Conservation (phyloP, 176 grass and related monocot species). For the Poa annua region DNA sequence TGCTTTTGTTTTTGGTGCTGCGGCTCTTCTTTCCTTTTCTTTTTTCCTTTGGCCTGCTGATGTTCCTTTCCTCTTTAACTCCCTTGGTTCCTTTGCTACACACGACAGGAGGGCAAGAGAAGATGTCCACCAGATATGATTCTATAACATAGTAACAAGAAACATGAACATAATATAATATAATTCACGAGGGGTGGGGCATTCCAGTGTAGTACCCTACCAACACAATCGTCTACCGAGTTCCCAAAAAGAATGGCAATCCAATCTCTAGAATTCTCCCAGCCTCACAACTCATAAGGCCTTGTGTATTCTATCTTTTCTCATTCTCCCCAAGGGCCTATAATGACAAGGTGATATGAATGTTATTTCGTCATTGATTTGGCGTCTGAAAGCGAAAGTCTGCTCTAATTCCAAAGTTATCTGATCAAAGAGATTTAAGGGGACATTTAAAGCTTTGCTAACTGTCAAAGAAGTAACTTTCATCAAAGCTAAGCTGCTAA, state of each 20-base stretch:
- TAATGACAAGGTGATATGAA: not conserved
- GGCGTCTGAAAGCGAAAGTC: slow-evolving; percentile 19
- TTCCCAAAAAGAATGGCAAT: not conserved
- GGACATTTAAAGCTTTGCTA: not conserved
- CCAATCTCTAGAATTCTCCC: not conserved
- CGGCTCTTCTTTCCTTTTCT: slow-evolving; percentile 50
- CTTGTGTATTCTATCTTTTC: slow-evolving; percentile 9
- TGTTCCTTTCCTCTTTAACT: slow-evolving; percentile 49
- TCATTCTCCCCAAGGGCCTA: slow-evolving; percentile 1
- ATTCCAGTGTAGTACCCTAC: not conserved
- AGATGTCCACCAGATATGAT: slow-evolving; percentile 3
- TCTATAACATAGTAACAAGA: not conserved
- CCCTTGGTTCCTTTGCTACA: slow-evolving; percentile 23
- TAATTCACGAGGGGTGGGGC: not conserved
- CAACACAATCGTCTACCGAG: slow-evolving; percentile 15
- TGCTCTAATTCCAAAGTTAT: slow-evolving; percentile 18
- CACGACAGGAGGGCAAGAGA: slow-evolving; percentile 28
- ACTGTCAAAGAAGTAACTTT: slow-evolving; percentile 25
- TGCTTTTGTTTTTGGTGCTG: slow-evolving; percentile 55
- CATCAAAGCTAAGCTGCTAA: slow-evolving; percentile 30
- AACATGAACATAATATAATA: slow-evolving; percentile 19
- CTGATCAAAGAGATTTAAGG: not conserved
- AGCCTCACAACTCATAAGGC: slow-evolving; percentile 2
- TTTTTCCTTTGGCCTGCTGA: slow-evolving; percentile 43
- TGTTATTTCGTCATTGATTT: slow-evolving; percentile 15